Evolutionary conservation across 2,329 filamentous ascomycete species (phyloP).

Genomic region (Scedosporium aurantiacum): DNA sequence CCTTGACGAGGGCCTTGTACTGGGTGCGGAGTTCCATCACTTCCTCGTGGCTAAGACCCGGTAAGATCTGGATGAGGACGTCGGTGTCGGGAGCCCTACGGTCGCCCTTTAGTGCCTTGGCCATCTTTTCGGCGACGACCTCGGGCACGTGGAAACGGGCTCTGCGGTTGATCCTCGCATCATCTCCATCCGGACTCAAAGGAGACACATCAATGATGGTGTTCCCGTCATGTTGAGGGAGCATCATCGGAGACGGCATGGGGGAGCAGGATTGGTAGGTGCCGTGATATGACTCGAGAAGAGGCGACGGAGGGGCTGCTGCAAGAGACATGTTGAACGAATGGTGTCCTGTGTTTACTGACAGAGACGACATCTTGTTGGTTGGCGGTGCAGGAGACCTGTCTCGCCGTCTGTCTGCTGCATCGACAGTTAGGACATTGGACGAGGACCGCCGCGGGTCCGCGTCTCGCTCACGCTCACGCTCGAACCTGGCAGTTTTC

Average conservation of each 20-base stretch:
- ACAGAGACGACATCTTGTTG: slow-evolving; percentile 40
- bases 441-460: slow-evolving; percentile 26
- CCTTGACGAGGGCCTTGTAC: slow-evolving; percentile 85
- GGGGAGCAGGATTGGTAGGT: slow-evolving; percentile 92
- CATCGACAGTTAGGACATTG: slow-evolving; percentile 32
- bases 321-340: slow-evolving; percentile 32
- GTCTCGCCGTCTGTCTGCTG: slow-evolving; percentile 24
- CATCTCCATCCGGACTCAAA: slow-evolving; percentile 36
- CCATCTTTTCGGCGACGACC: slow-evolving; percentile 65
- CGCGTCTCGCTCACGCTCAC: background rate
- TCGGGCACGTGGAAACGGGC: slow-evolving; percentile 76
- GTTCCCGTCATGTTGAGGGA: slow-evolving; percentile 40
- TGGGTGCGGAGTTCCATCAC: slow-evolving; percentile 75
- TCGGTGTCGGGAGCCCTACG: slow-evolving; percentile 53
- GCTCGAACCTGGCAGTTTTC: background rate
- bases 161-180: slow-evolving; percentile 41
- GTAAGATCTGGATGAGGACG: slow-evolving; percentile 72
- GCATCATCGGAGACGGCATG: slow-evolving; percentile 73
- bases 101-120: slow-evolving; percentile 60
- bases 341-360: slow-evolving; percentile 35
- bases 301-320: slow-evolving; percentile 63
- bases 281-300: slow-evolving; percentile 85
- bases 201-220: slow-evolving; percentile 40
- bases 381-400: slow-evolving; percentile 37
- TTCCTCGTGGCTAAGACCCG: slow-evolving; percentile 75